Evolutionary conservation across 257 asterid genomes (phyloP), one percentile per base, ranked within the genome.

Genomic region (Capsicum baccatum): DNA sequence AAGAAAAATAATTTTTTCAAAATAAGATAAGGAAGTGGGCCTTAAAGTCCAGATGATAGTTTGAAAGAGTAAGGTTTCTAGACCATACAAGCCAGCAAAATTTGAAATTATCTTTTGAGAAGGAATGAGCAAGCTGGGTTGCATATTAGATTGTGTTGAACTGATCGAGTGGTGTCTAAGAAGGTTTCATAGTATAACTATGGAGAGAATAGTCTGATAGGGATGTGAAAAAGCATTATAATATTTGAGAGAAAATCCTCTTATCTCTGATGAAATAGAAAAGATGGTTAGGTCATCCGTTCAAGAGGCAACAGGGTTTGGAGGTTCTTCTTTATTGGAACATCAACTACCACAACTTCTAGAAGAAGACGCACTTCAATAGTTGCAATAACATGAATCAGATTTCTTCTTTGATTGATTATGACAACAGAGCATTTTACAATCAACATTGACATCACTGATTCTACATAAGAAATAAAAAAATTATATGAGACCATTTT

Each of bases 11-110:
- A 97, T 95, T 91, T 95, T 97, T 73, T 98, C 84, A 79, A 95
- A 94, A 89, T 97, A 98, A 91, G 98, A 97, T 84, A 98, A 95
- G 87, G 98, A 95, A 68, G 76, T 97, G 79, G 98, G 98, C 62
- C 88, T 97, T 83, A 97, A 93, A 89, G 99, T 94, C 84, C 99
- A 98, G 16, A 98, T 97, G 82, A 90, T 98, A 91, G 97, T 97
- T 92, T 98, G 95, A 79, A 97, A 97, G 93, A 97, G 98, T 84
- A 97, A 97, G 99, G 99, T 97, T 42, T 97, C 99, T 26, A 94
- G 99, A 91, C 99, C 99, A 12, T 97, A 95, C 90, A 97, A 93
- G 90, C 99, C 95, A 92, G 99, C 98, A 80, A 99, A 97, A 86
- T 94, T 97, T 89, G 99, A 97, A 89, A 95, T 95, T 56, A 92